Conservation (phyloP, 225 moss, liverwort and hornwort species). For the Pseudisothecium myosuroides region DNA sequence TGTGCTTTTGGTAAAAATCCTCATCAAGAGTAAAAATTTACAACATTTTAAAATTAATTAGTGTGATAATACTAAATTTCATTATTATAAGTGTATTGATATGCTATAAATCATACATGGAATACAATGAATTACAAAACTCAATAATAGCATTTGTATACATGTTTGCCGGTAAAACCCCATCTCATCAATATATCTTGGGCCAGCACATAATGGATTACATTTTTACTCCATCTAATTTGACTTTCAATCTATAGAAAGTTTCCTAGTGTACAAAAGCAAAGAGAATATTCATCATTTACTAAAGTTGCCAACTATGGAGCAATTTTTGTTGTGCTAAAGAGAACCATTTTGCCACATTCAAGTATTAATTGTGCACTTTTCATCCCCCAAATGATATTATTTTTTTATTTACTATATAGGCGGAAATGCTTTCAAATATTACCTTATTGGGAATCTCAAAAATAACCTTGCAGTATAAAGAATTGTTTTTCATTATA, state of each 20-base stretch:
- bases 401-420: neutral
- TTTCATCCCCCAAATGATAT: neutral
- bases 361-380: neutral
- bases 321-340: neutral
- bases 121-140: neutral
- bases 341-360: neutral
- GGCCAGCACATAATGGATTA: neutral
- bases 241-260: accelerated
- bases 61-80: accelerated
- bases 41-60: neutral
- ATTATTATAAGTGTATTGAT: neutral
- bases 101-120: neutral
- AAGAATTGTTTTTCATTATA: neutral
- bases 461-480: neutral
- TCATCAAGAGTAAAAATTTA: neutral
- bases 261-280: neutral
- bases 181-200: neutral
- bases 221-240: neutral
- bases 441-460: neutral
- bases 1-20: neutral
- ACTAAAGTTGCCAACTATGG: neutral
- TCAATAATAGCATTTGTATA: too few species aligned
- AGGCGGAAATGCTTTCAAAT: neutral
- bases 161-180: accelerated
- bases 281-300: neutral